phyloP scores from a whole-genome alignment of 2,329 filamentous ascomycete species.

The Aureobasidium mangrovei region DNA sequence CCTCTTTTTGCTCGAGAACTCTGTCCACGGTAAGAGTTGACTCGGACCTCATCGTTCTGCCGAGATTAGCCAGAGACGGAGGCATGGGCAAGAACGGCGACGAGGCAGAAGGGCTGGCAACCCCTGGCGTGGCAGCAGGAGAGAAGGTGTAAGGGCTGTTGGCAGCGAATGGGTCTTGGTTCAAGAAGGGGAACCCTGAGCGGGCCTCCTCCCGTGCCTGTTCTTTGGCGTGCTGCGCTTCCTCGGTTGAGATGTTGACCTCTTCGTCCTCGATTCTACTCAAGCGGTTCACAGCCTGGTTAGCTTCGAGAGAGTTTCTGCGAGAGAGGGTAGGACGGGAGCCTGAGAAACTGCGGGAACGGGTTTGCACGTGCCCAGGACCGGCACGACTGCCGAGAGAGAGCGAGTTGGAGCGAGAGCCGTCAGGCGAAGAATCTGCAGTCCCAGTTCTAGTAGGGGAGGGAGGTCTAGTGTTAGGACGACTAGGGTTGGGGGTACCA shows the following conservation, averaged over 20 bases:
- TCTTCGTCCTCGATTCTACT: slow-evolving; percentile 26
- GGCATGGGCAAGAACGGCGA: slow-evolving; percentile 9
- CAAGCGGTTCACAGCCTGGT: slow-evolving; percentile 17
- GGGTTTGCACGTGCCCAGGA: slow-evolving; percentile 26
- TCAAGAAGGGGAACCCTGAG: slow-evolving; percentile 7
- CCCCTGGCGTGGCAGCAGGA: slow-evolving; percentile 1
- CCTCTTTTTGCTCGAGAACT: slow-evolving; percentile 52
- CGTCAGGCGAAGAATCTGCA: slow-evolving; percentile 12
- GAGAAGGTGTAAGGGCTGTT: background rate
- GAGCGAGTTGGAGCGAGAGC: slow-evolving; percentile 14
- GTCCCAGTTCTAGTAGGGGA: slow-evolving; percentile 22
- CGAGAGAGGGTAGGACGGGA: slow-evolving; percentile 16
- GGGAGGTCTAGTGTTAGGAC: slow-evolving; percentile 25
- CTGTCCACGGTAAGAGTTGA: slow-evolving; percentile 43
- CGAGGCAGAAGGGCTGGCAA: slow-evolving; percentile 6
- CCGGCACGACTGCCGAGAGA: slow-evolving; percentile 34
- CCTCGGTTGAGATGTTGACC: slow-evolving; percentile 23
- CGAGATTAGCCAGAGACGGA: background rate
- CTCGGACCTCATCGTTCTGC: background rate
- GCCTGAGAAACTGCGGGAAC: slow-evolving; percentile 5
- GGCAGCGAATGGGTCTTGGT: slow-evolving; percentile 2
- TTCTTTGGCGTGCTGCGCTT: slow-evolving; percentile 24
- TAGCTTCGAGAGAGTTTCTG: slow-evolving; percentile 22
- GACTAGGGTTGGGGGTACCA: slow-evolving; percentile 22
- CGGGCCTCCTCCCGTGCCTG: slow-evolving; percentile 11